phyloP scores from a whole-genome alignment of 2,329 filamentous ascomycete genomes.

The Xylariaceae sp. region DNA sequence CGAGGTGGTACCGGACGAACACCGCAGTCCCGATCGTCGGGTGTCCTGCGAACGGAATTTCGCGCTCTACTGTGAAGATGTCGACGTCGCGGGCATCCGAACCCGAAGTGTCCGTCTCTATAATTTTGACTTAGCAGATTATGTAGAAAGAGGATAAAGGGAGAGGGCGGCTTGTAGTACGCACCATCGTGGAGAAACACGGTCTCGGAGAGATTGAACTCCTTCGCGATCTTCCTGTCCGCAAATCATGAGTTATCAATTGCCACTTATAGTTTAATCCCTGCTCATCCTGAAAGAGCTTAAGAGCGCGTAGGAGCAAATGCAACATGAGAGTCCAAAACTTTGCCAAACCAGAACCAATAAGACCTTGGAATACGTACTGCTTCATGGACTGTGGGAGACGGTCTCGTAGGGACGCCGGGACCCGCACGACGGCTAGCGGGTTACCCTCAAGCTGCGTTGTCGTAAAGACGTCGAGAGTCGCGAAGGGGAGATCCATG shows the following conservation, averaged over 20 bases:
- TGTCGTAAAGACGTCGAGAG: conserved; percentile 64
- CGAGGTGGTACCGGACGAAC: conserved; percentile 48
- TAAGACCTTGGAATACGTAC: too few species aligned
- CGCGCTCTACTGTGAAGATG: conserved; percentile 61
- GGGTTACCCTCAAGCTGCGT: conserved; percentile 62
- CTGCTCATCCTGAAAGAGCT: too few species aligned
- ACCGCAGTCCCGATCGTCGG: conserved; percentile 64
- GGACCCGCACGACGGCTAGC: conserved; percentile 63
- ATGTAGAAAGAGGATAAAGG: not conserved
- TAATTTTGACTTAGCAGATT: conserved; percentile 43
- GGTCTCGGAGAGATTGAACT: conserved; percentile 70
- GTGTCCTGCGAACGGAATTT: conserved; percentile 68
- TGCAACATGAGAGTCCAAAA: too few species aligned
- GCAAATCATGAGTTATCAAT: too few species aligned
- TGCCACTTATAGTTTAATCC: too few species aligned
- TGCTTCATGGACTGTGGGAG: conserved; percentile 62
- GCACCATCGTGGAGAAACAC: conserved; percentile 62
- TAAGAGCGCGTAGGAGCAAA: too few species aligned
- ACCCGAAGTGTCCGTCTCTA: conserved; percentile 37
- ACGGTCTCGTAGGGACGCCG: conserved; percentile 41
- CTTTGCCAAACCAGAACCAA: too few species aligned
- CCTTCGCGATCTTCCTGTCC: conserved; percentile 60
- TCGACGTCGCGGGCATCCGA: conserved; percentile 54
- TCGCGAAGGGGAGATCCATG: conserved; percentile 52
- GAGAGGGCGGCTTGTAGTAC: not conserved